Percentiles rank a stretch among this genome's conserved stretches.
Evolutionary conservation across 1,284 basidiomycete species (phyloP).

Genomic region (Sphaerobolus stellatus): DNA sequence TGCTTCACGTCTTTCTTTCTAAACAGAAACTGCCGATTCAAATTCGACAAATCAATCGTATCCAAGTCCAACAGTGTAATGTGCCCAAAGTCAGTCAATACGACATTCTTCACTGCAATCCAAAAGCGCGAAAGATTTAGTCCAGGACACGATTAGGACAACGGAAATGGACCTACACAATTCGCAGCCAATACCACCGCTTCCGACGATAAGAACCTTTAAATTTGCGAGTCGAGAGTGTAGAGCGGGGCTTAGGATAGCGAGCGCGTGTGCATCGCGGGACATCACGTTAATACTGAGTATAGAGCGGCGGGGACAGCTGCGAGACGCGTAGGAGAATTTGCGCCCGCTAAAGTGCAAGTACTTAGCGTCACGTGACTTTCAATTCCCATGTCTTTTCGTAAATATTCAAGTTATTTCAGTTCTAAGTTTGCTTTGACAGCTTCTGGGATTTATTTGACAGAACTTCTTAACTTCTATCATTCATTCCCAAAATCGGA

Average conservation of each 20-base stretch:
- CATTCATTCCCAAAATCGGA: no score
- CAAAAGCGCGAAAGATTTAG: neutral
- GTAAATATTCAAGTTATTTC: no score
- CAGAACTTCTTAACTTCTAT: no score
- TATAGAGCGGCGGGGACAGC: no score
- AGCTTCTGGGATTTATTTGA: no score
- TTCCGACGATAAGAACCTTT: slow-evolving; percentile 88
- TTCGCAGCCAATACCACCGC: slow-evolving; percentile 97
- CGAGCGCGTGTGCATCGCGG: slow-evolving; percentile 52
- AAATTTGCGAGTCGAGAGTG: slow-evolving; percentile 59
- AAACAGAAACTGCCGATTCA: slow-evolving; percentile 98
- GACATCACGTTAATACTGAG: no score
- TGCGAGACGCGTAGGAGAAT: no score
- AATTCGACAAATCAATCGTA: slow-evolving; percentile 97
- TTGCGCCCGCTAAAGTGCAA: no score
- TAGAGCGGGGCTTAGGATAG: slow-evolving; percentile 75
- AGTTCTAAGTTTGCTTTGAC: no score
- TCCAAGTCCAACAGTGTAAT: slow-evolving; percentile 96
- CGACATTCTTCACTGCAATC: slow-evolving; percentile 88
- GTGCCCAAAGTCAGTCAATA: slow-evolving; percentile 87
- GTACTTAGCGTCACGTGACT: no score
- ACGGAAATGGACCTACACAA: slow-evolving; percentile 68
- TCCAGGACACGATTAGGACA: neutral
- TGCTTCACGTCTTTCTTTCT: slow-evolving; percentile 97
- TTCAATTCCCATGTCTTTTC: no score